These are phyloP conservation scores for Camellia oleifera DNA, from an alignment of 179 eudicot genomes.

Conservation along the genomic window DNA sequence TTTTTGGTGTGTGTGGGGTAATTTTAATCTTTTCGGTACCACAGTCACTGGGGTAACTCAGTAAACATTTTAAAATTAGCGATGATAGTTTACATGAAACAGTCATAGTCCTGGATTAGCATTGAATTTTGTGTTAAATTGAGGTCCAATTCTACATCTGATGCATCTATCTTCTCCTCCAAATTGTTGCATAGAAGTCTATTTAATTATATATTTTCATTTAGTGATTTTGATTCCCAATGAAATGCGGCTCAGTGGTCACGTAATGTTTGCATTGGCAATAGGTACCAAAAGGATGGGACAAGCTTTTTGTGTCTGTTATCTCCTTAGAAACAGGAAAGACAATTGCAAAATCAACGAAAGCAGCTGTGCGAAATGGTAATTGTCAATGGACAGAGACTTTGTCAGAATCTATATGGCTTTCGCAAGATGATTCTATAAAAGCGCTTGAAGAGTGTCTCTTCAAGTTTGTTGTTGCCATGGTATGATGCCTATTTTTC, in stretches of 20 bases:
- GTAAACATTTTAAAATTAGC: neutral
- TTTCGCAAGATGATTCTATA: conserved; percentile 48
- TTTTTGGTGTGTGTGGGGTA: neutral
- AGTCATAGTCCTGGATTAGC: conserved; percentile 5
- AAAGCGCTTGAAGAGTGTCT: conserved; percentile 50
- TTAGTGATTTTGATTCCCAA: neutral
- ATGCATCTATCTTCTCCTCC: neutral
- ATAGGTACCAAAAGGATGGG: conserved; percentile 98
- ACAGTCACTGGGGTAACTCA: neutral
- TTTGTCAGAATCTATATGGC: conserved; percentile 56
- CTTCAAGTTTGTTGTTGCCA: conserved; percentile 68
- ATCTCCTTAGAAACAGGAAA: conserved; percentile 79
- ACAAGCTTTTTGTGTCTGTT: conserved; percentile 68
- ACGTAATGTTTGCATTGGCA: conserved; percentile 1
- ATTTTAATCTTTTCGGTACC: neutral
- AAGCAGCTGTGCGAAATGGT: conserved; percentile 67
- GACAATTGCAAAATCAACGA: conserved; percentile 58
- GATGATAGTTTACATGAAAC: neutral
- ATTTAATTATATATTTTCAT: neutral
- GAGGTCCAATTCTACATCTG: neutral
- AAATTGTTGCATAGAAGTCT: neutral
- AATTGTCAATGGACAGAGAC: conserved; percentile 82
- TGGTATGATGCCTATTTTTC: conserved; percentile 37
- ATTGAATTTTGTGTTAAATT: neutral
- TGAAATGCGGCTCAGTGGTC: neutral